Evolutionary conservation across 2,329 filamentous ascomycete species (phyloP).

Genomic region (Penicillium brasilianum): DNA sequence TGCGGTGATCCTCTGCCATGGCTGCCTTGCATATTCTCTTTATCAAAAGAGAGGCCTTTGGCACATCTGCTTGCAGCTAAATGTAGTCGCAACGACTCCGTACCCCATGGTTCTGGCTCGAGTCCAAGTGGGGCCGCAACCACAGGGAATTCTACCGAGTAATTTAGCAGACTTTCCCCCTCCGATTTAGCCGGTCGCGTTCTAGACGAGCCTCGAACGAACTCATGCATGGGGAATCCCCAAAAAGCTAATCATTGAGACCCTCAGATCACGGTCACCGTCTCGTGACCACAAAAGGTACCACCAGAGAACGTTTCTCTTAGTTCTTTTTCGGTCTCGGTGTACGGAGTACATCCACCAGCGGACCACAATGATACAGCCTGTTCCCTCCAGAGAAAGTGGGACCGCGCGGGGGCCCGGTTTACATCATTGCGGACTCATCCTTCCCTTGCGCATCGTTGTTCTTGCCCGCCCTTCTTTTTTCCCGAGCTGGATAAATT

Average conservation of each 20-base stretch:
- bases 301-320: too few relatives aligned
- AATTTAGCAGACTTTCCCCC: slow-evolving; percentile 7
- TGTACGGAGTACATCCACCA: neutral
- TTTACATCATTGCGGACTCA: slow-evolving; percentile 32
- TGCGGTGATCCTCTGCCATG: neutral
- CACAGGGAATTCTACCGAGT: slow-evolving; percentile 1
- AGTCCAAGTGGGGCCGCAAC: neutral
- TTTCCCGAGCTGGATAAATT: slow-evolving; percentile 16
- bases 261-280: neutral
- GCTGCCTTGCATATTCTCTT: too few relatives aligned
- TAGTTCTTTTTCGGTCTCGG: neutral
- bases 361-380: neutral
- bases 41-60: too few relatives aligned
- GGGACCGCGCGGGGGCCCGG: slow-evolving; percentile 5
- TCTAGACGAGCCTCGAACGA: slow-evolving; percentile 12
- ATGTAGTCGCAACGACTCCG: neutral
- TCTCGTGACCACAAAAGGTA: neutral
- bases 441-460: neutral
- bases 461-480: neutral
- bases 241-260: neutral
- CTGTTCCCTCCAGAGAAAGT: neutral
- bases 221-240: slow-evolving; percentile 12
- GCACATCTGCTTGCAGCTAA: neutral
- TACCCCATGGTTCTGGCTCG: neutral
- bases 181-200: slow-evolving; percentile 3